Conservation (phyloP, 495 filamentous ascomycete species). For the Penicillium silybi region DNA sequence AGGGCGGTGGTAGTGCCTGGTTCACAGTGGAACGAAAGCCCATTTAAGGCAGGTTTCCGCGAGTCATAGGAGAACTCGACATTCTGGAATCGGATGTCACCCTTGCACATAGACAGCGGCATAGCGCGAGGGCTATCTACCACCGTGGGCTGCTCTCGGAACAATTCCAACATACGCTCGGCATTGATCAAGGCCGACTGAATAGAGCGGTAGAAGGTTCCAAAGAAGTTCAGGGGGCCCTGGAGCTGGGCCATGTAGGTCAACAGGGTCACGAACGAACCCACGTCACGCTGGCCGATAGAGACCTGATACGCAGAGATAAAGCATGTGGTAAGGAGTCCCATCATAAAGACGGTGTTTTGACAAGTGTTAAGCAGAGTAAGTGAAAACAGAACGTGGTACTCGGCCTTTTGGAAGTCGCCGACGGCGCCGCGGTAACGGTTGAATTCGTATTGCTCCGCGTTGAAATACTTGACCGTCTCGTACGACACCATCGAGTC, state of each 20-base stretch:
- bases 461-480: constrained; percentile 99
- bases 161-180: constrained; percentile 89
- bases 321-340: constrained; percentile 78
- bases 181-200: constrained; percentile 97
- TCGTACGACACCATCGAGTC: constrained; percentile 98
- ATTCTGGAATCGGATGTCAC: constrained; percentile 78
- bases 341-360: constrained; percentile 89
- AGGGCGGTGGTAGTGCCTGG: constrained; percentile 94
- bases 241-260: constrained; percentile 92
- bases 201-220: constrained; percentile 94
- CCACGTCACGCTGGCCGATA: constrained; percentile 62
- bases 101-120: constrained; percentile 61
- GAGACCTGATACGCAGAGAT: constrained; percentile 87
- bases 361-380: constrained; percentile 93
- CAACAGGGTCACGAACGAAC: constrained; percentile 75
- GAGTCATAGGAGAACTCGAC: constrained; percentile 89
- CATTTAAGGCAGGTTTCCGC: constrained; percentile 79
- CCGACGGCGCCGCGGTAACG: constrained; percentile 76
- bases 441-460: constrained; percentile 87
- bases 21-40: constrained; percentile 73
- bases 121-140: constrained; percentile 58
- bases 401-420: constrained; percentile 82
- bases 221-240: constrained; percentile 93
- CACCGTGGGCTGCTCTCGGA: constrained; percentile 91
- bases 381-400: constrained; percentile 80